Evolutionary conservation across 2,329 filamentous ascomycete species (phyloP), one percentile per base, ranked within the genome.

Genomic region (Ophiostoma australiae): DNA sequence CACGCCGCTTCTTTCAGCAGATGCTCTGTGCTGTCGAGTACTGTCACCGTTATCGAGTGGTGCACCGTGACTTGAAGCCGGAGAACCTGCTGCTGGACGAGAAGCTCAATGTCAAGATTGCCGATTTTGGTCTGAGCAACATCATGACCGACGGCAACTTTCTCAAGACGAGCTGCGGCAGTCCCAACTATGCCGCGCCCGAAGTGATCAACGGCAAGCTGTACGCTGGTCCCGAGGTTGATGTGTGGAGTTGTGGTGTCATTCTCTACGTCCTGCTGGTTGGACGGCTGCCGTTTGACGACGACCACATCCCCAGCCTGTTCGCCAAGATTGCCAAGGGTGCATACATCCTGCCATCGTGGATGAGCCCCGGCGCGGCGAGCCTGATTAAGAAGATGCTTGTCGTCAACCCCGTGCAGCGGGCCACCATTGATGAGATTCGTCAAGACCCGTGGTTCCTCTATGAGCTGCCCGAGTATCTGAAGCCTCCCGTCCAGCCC

Each of bases 61-160:
- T 98, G 58, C 95, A 99, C 81, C 91, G 95, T 79, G 95, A 99
- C 80, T 83, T 99, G 73, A 99, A 99, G 80, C 95, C 95, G 11
- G 95, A 99, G 84, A 99, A 99, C 78, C 83, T 99, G 68, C 87
- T 99, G 63, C 89, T 99, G 69, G 95, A 99, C 81, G 92, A 96
- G 75, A 90, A 96, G 72, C 90, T 97, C 78, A 97, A 99, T 77
- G 94, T 99, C 81, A 99, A 99, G 84, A 99, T 99, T 82, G 95
- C 95, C 77, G 95, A 99, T 81, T 99, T 99, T 76, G 95, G 95
- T 72, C 85, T 99, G 71, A 98, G 94, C 83, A 99, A 99, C 79
- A 99, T 99, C 82, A 99, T 99, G 95, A 98, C 95, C 0, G 95
- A 99, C 79, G 95, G 95, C 35, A 99, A 99, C 79, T 99, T 99